Evolutionary conservation across 768 basidiomycete species (phyloP).

Genomic region (Chalciporus pseudorubinellus): DNA sequence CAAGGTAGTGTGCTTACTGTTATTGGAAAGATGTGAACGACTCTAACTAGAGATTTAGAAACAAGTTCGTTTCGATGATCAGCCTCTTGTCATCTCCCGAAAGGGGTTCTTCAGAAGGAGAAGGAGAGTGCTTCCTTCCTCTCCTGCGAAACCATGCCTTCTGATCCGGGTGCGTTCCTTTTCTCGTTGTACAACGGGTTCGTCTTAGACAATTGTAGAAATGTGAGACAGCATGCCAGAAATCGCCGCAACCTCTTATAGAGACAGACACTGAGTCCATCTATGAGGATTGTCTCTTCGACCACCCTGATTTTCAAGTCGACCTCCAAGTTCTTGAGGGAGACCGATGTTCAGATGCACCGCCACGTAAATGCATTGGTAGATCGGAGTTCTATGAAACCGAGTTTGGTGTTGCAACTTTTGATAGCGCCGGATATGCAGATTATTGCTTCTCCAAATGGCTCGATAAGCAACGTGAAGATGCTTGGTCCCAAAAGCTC

Average conservation of each 20-base stretch:
- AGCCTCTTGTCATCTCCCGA: constrained; percentile 23
- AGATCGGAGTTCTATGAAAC: constrained; percentile 29
- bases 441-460: constrained; percentile 25
- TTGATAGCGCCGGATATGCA: constrained; percentile 27
- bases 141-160: constrained; percentile 29
- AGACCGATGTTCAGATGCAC: constrained; percentile 8
- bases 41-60: constrained; percentile 12
- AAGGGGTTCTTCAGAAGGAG: constrained; percentile 17
- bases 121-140: constrained; percentile 8
- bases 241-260: not conserved
- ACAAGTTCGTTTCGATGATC: constrained; percentile 28
- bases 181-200: not conserved
- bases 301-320: constrained; percentile 14
- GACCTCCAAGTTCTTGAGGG: constrained; percentile 22
- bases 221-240: not conserved
- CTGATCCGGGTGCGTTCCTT: constrained; percentile 21
- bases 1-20: constrained; percentile 17
- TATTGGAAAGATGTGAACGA: not conserved
- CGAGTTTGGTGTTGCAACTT: constrained; percentile 25
- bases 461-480: constrained; percentile 29
- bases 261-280: constrained; percentile 21
- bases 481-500: constrained; percentile 13
- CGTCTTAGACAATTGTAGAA: constrained; percentile 16
- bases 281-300: constrained; percentile 30
- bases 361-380: constrained; percentile 4